These are phyloP conservation scores for Zostera marina DNA, from an alignment of 116 monocot genomes.

Conservation along the genomic window DNA sequence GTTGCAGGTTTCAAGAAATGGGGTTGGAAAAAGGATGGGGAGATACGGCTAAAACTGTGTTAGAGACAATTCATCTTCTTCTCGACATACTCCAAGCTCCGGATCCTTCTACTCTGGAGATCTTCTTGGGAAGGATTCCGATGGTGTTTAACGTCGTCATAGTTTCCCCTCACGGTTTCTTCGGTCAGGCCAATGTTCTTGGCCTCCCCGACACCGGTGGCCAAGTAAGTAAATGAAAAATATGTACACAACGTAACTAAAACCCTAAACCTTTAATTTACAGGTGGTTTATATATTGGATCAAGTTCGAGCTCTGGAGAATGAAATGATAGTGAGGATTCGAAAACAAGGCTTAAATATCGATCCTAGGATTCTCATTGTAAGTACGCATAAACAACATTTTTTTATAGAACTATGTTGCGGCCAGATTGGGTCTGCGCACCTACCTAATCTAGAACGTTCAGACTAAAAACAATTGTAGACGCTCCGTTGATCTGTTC, in stretches of 20 bases:
- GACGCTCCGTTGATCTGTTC: no score
- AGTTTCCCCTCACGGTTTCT: conserved; percentile 88
- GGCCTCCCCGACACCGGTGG: conserved; percentile 92
- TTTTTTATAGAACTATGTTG: no score
- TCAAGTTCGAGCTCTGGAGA: no score
- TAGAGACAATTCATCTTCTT: conserved; percentile 84
- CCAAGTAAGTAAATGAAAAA: conserved; percentile 31
- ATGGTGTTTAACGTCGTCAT: conserved; percentile 95
- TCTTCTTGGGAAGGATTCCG: conserved; percentile 71
- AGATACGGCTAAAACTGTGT: conserved; percentile 39
- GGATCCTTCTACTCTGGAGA: conserved; percentile 67
- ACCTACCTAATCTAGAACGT: no score
- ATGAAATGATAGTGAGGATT: conserved; percentile 82
- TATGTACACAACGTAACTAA: not conserved
- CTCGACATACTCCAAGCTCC: conserved; percentile 86
- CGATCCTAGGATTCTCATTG: conserved; percentile 72
- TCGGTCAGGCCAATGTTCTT: conserved; percentile 87
- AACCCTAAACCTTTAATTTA: not conserved
- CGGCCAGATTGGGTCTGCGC: no score
- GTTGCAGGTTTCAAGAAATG: conserved; percentile 69
- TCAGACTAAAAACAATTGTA: no score
- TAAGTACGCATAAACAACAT: conserved; percentile 14
- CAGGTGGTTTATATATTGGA: conserved; percentile 94
- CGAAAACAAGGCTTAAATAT: conserved; percentile 63
- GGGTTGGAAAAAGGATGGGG: conserved; percentile 97